Evolutionary conservation across 1,284 basidiomycete species (phyloP).

Genomic region (Sparassis latifolia): DNA sequence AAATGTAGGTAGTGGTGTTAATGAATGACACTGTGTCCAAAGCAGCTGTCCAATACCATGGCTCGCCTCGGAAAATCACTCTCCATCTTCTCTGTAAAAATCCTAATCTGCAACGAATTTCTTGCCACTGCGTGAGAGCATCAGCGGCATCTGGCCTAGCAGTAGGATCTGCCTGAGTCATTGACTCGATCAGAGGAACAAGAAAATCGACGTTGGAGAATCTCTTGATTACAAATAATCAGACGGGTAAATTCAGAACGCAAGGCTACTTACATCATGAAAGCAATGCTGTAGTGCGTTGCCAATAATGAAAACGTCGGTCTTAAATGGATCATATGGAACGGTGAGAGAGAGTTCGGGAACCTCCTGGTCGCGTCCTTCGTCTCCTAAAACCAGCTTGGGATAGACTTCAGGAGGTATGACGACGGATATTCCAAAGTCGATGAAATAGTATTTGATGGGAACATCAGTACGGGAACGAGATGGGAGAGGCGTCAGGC

Average conservation of each 20-base stretch:
- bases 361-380: conserved; percentile 8
- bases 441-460: conserved; percentile 25
- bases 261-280: neutral
- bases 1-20: no score
- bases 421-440: conserved; percentile 30
- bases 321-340: conserved; percentile 11
- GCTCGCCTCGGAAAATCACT: no score
- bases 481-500: conserved; percentile 13
- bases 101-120: neutral
- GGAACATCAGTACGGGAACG: conserved; percentile 22
- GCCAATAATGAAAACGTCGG: conserved; percentile 17
- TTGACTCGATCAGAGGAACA: conserved; percentile 13
- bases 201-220: conserved; percentile 18
- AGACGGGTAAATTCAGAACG: no score
- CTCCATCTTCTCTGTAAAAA: no score
- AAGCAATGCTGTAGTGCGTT: conserved; percentile 21
- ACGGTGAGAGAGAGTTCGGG: conserved; percentile 5
- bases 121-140: conserved; percentile 4
- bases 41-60: no score
- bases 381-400: conserved; percentile 5
- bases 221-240: conserved; percentile 6
- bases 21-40: no score
- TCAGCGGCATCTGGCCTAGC: conserved; percentile 12
- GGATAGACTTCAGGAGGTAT: conserved; percentile 8
- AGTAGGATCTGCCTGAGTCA: conserved; percentile 13